A percentile compares a stretch with the other conserved stretches of the same genome.
phyloP scores from a whole-genome alignment of 345 rosid genomes.

The Microthlaspi erraticum region DNA sequence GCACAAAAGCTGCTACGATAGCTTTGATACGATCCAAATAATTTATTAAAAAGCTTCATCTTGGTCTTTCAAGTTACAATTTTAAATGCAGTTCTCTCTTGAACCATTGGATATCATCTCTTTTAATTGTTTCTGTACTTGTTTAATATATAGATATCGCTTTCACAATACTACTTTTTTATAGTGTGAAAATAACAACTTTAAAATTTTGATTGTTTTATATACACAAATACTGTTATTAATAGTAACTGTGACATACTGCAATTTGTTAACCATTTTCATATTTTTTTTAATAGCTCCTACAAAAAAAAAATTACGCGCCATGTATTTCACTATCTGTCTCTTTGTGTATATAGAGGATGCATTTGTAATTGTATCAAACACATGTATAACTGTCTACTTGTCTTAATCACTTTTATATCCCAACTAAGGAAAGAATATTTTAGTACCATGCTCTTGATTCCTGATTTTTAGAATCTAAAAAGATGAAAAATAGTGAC shows the following conservation, averaged over 20 bases:
- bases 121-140: neutral
- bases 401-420: conserved; percentile 39
- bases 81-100: conserved; percentile 19
- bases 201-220: too few species aligned
- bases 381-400: conserved; percentile 22
- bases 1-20: conserved; percentile 31
- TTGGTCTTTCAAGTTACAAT: neutral
- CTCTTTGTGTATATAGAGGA: too few species aligned
- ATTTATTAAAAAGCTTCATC: conserved; percentile 7
- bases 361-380: conserved; percentile 1
- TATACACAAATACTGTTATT: too few species aligned
- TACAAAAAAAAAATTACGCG: too few species aligned
- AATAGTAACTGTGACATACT: too few species aligned
- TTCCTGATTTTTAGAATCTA: conserved; percentile 41
- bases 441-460: conserved; percentile 25
- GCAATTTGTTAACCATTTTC: too few species aligned
- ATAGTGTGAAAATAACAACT: too few species aligned
- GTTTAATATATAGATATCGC: neutral
- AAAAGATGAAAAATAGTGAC: conserved; percentile 35
- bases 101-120: neutral
- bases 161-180: neutral
- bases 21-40: conserved; percentile 6
- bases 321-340: too few species aligned
- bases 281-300: too few species aligned
- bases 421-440: conserved; percentile 41